Evolutionary conservation across 768 basidiomycete genomes (phyloP).

Genomic region (Lactifluus echinatus): DNA sequence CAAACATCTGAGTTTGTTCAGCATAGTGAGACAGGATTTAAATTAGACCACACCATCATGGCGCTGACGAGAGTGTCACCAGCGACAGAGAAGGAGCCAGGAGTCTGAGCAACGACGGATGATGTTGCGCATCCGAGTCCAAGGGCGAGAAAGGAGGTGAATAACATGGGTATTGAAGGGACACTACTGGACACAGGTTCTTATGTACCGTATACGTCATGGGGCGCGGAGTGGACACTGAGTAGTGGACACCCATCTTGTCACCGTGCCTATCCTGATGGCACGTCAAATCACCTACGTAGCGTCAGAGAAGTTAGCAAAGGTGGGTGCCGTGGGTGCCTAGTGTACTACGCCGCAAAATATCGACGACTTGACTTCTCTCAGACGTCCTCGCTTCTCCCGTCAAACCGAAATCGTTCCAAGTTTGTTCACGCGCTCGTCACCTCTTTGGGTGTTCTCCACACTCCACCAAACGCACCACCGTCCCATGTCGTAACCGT

Average conservation of each 20-base stretch:
- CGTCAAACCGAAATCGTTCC: conserved; percentile 25
- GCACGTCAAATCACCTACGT: conserved; percentile 37
- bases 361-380: neutral
- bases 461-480: neutral
- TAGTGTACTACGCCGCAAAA: neutral
- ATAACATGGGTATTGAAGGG: too few species aligned
- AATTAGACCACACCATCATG: conserved; percentile 40
- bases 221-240: too few species aligned
- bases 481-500: neutral
- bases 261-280: too few species aligned
- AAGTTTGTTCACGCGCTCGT: conserved; percentile 25
- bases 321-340: conserved; percentile 28
- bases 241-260: too few species aligned
- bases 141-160: conserved; percentile 32
- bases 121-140: too few species aligned
- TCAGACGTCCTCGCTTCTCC: conserved; percentile 26
- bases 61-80: conserved; percentile 39
- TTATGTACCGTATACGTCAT: too few species aligned
- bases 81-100: conserved; percentile 27
- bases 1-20: conserved; percentile 49
- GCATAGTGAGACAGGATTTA: neutral
- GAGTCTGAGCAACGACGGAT: conserved; percentile 14
- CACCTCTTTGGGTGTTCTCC: conserved; percentile 19
- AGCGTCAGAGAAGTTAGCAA: conserved; percentile 49
- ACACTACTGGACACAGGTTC: too few species aligned